Base-by-base conservation (phyloP, 2,329 filamentous ascomycete genomes). In the Aspergillus sp. region DNA sequence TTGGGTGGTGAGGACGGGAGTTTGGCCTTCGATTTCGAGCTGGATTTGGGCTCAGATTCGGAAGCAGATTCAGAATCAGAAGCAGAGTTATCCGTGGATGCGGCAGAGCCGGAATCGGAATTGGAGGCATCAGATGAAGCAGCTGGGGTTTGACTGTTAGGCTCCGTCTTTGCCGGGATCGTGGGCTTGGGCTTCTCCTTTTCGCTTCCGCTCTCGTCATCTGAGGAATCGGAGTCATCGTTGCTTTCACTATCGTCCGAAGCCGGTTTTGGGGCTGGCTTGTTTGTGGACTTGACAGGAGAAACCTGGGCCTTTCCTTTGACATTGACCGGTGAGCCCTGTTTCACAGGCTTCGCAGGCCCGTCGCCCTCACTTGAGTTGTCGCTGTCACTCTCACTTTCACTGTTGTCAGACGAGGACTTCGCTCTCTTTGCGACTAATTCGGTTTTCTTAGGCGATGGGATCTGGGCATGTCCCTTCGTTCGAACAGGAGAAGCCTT, bases 231-330 rank as follows among this genome's bases (percentile, higher is more conserved):
- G n/a, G 60, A 57, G 7, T 65, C 63, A 2, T 64, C 61, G 6
- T 57, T 58, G 9, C 51, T 54, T 5, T 59, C 57, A 42, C 50
- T 59, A 20, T 46, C 56, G 29, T 31, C 54, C n/a, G 64, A 49
- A n/a, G 36, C 36, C 14, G 36, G 36, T 42, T 42, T 42, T n/a
- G 16, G 5, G 6, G 14, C 16, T 16, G 36, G 36, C 16, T 42
- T 42, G 36, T 16, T 42, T 42, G 36, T 12, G 14, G 36, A n/a
- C 16, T 42, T 42, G 7, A 42, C 14, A n/a, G 12, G 16, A n/a
- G 36, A 42, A 7, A 6, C 14, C 16, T 42, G 14, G 36, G 14
- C 4, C 16, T 49, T 64, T n/a, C 49, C 53, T 36, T 46, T 51
- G 10, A 59, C 53, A 32, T 53, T 58, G 42, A 4, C 12, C 7